Evolutionary conservation across 495 filamentous ascomycete genomes (phyloP), one percentile per base, ranked within the genome.

Genomic region (Lepraria neglecta): DNA sequence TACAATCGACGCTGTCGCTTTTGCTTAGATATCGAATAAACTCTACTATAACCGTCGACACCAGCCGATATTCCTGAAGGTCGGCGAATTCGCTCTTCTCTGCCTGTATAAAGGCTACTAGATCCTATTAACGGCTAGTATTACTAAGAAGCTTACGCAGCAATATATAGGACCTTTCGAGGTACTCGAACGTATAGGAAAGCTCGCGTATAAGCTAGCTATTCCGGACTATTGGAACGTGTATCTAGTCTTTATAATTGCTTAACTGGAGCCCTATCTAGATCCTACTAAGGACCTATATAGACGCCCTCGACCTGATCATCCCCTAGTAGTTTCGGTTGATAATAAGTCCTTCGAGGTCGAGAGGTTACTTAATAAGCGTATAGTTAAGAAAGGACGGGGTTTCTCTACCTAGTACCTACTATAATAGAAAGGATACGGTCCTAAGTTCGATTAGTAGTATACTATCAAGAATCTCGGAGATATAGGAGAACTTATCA

Each of bases 1-100:
- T 24, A 24, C 45, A 43, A 61, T 3, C 1, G 10, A 63, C 21
- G 31, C 14, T 24, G 48, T 63, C 19, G 19, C 17, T 5, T 63
- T 57, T 51, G 28, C 15, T 6, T 24, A 63, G 30, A 64, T 64
- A 53, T 24, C 3, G 2, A 48, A 64, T 47, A 64, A 59, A 40
- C 59, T 40, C 33, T 54, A 59, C n/a, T 64, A 64, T 48, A 48
- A 59, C 15, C 35, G 15, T 6, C 15, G 59, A 9, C 56, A 64
- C 45, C 19, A 59, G 19, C n/a, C 48, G 31, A 50, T 60, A 44
- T 64, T 59, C 38, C 6, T 53, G 7, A 52, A 60, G 38, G 10
- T 44, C 15, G 5, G 15, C 2, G 14, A 59, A 2, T 64, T 55
- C 4, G 19, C 24, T 17, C 33, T 30, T 17, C 4, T 60, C 10